Percentiles rank a stretch among this genome's conserved stretches.
These are phyloP conservation scores for Papilionanthe hybrid DNA, from an alignment of 116 monocot species.

Conservation along the genomic window DNA sequence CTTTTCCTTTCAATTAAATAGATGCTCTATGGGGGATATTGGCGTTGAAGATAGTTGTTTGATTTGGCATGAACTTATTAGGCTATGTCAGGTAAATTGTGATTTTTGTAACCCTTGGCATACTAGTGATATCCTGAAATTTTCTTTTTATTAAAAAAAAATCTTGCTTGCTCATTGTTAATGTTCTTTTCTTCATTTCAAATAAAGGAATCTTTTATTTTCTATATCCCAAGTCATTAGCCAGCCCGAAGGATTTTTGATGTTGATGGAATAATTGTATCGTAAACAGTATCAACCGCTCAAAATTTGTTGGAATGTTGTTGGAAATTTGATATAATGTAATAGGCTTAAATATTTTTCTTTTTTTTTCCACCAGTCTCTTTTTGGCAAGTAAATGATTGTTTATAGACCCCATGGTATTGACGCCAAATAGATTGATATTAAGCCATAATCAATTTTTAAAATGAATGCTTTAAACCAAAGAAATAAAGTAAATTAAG, in stretches of 20 bases:
- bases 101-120: no score
- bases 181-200: background rate
- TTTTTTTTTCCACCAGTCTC: no score
- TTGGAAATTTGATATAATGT: background rate
- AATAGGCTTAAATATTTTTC: no score
- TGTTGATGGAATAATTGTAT: background rate
- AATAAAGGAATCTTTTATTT: background rate
- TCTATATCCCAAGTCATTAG: background rate
- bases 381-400: no score
- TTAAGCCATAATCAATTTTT: no score
- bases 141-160: constrained; percentile 4
- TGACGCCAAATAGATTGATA: background rate
- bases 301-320: background rate
- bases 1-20: constrained; percentile 19
- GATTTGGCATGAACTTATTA: constrained; percentile 47
- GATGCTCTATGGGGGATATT: constrained; percentile 29
- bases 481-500: no score
- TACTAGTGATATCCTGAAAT: background rate
- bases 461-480: no score
- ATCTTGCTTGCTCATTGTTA: constrained; percentile 1
- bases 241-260: background rate
- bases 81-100: constrained; percentile 60
- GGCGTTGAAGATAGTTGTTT: constrained; percentile 31
- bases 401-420: background rate
- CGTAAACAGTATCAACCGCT: background rate